Evolutionary conservation across 1,139 yeast species (phyloP), one percentile per base, ranked within the genome.

Genomic region (Debaryomycetaceae sp.): DNA sequence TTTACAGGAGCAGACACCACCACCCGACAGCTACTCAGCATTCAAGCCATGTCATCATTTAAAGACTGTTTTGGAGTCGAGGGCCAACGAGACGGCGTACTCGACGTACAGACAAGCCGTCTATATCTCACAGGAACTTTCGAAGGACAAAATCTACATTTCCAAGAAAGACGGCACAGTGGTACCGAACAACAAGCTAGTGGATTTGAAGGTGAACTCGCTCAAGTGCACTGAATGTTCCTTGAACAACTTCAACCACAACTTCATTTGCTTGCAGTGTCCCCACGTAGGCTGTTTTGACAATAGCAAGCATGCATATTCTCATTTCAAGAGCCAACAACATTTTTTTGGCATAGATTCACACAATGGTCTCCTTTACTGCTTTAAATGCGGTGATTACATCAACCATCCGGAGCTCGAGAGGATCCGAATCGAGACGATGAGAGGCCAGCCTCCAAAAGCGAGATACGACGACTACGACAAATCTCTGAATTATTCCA

Each of bases 341-440:
- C 99, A 91, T 68, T 66, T 78, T 23, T 84, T 91, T 62, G 96
- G 91, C 50, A 80, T 83, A 42, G 86, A 81, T 57, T 69, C 82
- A 24, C 64, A 65, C 33, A 65, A 72, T 38, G 90, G 90, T 1
- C 70, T 81, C 41, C 61, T 87, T 37, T 85, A 80, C 58, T 91
- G 98, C 62, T 85, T 86, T 61, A 80, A 77, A 60, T 91, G 98
- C 64, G 78, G 80, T 23, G 83, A 83, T 56, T 85, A 85, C 56
- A 79, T 87, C 31, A 79, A 82, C 49, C 87, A 86, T 54, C 72
- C 77, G 3, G 58, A 62, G 34, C 66, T 87, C 40, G 88, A 85
- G 51, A 62, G 63, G 22, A 70, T 80, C 27, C 66, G 88, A 44
- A 57, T 67, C 42, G 62, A 63, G n/a, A 59, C 62, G 13, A 48